Percentiles rank a stretch among this genome's conserved stretches.
phyloP scores from a whole-genome alignment of 129 eudicot species.

The Tagetes patula region DNA sequence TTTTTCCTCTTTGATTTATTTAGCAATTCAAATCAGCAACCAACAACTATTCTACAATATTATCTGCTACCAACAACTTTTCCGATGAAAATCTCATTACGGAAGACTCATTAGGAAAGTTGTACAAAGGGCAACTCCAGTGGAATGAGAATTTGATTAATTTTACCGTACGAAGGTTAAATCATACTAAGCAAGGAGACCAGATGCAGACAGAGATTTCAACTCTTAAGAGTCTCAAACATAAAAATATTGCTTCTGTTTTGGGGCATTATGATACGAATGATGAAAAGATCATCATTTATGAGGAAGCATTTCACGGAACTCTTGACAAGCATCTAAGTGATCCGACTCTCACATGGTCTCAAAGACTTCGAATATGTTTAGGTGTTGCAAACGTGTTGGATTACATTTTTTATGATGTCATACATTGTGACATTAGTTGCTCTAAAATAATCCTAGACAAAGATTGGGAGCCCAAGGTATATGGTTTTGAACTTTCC shows the following conservation, averaged over 20 bases:
- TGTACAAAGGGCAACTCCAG: not conserved
- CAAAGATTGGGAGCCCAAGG: slow-evolving; percentile 14
- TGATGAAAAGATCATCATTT: slow-evolving; percentile 1
- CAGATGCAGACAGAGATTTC: slow-evolving; percentile 5
- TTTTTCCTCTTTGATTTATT: no score
- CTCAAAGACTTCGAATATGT: not conserved
- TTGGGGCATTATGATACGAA: not conserved
- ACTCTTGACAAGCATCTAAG: slow-evolving; percentile 9
- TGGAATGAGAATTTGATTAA: not conserved
- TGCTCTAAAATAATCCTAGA: not conserved
- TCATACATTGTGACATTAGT: slow-evolving; percentile 7
- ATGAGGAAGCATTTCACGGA: not conserved
- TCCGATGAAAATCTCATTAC: not conserved
- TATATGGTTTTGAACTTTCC: slow-evolving; percentile 19
- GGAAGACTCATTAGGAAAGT: slow-evolving; percentile 7
- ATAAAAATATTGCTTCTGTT: not conserved
- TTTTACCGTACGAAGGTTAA: not conserved
- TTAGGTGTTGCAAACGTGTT: no score
- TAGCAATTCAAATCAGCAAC: no score
- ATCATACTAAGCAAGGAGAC: not conserved
- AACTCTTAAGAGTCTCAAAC: not conserved
- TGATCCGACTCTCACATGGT: slow-evolving; percentile 5
- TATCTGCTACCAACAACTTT: no score
- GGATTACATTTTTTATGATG: not conserved
- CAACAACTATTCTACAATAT: no score